Evolutionary conservation across 371 early-diverging fungal genomes (phyloP), one percentile per base, ranked within the genome.

Genomic region (Zychaea mexicana): DNA sequence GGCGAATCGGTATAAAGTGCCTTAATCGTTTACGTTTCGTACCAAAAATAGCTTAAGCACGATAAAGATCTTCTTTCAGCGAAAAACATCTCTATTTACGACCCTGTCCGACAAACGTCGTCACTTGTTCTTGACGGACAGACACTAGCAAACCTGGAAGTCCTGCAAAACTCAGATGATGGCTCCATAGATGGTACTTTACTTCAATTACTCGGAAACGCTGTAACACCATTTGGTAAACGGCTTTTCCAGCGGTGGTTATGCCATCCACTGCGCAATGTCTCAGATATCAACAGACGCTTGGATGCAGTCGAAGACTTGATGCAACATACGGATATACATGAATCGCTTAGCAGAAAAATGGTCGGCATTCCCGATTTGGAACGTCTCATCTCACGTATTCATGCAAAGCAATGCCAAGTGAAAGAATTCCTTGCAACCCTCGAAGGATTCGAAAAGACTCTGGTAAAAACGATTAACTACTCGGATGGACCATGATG

Each of bases 81-180:
- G 36, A 82, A 86, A 36, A 94, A 96, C 72, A 87, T 98, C 59
- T 71, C 82, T 28, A 36, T 70, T 9, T 99, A 96, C 70, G 86
- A 91, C 49, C 94, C 94, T n/a, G 81, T 92, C 45, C 85, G 86
- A 13, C 76, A 83, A 36, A 70, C 74, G 3, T 74, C 84, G 0
- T 86, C 88, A 1, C 76, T 99, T 28, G 83, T 95, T 2, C 82
- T 99, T 32, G 99, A 99, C 68, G 98, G 97, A 0, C 94, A 95
- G 61, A 95, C 98, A 1, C 76, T 99, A 21, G 76, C 88, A 33
- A 98, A 99, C 68, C 76, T 99, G 36, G 98, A 99, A 67, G 78
- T 99, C 22, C 94, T 99, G 60, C 85, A 92, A 58, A 96, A 95
- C 67, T 87, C 92, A 3, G 66, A 79, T 32, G 94, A 97, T 66